Percentiles rank a stretch among this genome's conserved stretches.
These are phyloP conservation scores for Calonectria leucothoes DNA, from an alignment of 2,329 filamentous ascomycete species.

Conservation along the genomic window DNA sequence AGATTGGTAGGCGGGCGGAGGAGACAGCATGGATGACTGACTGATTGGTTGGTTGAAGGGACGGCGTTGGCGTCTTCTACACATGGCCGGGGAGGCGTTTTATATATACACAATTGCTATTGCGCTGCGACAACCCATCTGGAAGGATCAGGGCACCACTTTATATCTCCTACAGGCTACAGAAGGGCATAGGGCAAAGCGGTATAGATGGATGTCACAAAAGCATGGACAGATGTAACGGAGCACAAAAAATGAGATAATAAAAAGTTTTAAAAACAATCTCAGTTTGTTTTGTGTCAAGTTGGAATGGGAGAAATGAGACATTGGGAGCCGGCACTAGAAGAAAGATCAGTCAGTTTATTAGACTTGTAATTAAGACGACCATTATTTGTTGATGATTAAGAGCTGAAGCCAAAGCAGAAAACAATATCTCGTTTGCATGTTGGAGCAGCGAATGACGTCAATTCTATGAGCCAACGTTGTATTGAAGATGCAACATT, in stretches of 20 bases:
- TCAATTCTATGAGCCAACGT: neutral
- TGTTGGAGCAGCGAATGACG: neutral
- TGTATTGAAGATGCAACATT: neutral
- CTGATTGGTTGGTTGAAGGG: slow-evolving; percentile 33
- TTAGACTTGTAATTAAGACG: neutral
- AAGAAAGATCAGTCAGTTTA: neutral
- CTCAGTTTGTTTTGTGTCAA: neutral
- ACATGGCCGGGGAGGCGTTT: slow-evolving; percentile 43
- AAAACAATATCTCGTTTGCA: neutral
- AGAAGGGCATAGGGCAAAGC: slow-evolving; percentile 37
- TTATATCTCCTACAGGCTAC: slow-evolving; percentile 39
- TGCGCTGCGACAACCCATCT: slow-evolving; percentile 39
- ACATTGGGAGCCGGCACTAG: neutral
- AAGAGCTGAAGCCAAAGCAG: neutral
- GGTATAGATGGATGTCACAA: slow-evolving; percentile 43
- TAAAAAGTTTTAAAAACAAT: slow-evolving; percentile 38
- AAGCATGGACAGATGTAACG: slow-evolving; percentile 44
- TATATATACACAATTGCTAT: slow-evolving; percentile 43
- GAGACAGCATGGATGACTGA: slow-evolving; percentile 32
- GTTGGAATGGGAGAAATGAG: neutral
- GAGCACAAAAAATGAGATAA: slow-evolving; percentile 43
- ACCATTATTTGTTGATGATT: neutral
- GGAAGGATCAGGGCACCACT: slow-evolving; percentile 32
- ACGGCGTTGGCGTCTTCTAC: slow-evolving; percentile 44
- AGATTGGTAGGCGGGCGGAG: slow-evolving; percentile 34